Evolutionary conservation across 768 basidiomycete genomes (phyloP).

Genomic region (Cystobasidium ongulense): DNA sequence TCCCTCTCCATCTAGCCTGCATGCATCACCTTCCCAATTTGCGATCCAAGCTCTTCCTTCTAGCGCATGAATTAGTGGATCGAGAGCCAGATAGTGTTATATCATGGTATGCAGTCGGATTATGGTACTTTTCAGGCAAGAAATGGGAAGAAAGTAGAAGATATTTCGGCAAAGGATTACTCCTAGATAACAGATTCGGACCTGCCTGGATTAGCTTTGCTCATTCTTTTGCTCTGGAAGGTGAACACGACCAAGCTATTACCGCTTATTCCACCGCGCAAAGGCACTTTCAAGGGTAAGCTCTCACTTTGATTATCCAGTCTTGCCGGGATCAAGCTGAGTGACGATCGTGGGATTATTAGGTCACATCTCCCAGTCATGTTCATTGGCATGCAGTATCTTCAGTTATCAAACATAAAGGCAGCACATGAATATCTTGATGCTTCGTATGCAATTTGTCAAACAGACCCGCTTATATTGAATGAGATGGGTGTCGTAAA

Average conservation of each 20-base stretch:
- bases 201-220: slow-evolving; percentile 98
- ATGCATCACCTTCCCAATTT: slow-evolving; percentile 91
- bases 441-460: slow-evolving; percentile 65
- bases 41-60: slow-evolving; percentile 84
- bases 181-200: slow-evolving; percentile 92
- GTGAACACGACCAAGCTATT: slow-evolving; percentile 96
- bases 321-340: neutral
- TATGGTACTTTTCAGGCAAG: slow-evolving; percentile 81
- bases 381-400: slow-evolving; percentile 98
- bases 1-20: slow-evolving; percentile 92
- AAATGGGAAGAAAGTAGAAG: slow-evolving; percentile 87
- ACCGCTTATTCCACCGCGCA: slow-evolving; percentile 97
- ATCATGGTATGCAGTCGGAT: slow-evolving; percentile 97
- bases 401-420: slow-evolving; percentile 69
- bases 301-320: slow-evolving; percentile 31
- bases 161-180: slow-evolving; percentile 95
- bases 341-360: neutral
- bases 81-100: slow-evolving; percentile 83
- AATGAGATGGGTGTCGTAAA: slow-evolving; percentile 93
- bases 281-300: slow-evolving; percentile 83
- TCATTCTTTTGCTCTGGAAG: slow-evolving; percentile 92
- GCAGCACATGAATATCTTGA: slow-evolving; percentile 82
- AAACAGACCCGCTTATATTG: slow-evolving; percentile 75
- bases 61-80: slow-evolving; percentile 93
- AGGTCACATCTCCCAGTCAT: slow-evolving; percentile 92